A percentile compares a stretch with the other conserved stretches of the same genome.
Conservation (phyloP, 139 green algal species). For the Chlorella ohadii region DNA sequence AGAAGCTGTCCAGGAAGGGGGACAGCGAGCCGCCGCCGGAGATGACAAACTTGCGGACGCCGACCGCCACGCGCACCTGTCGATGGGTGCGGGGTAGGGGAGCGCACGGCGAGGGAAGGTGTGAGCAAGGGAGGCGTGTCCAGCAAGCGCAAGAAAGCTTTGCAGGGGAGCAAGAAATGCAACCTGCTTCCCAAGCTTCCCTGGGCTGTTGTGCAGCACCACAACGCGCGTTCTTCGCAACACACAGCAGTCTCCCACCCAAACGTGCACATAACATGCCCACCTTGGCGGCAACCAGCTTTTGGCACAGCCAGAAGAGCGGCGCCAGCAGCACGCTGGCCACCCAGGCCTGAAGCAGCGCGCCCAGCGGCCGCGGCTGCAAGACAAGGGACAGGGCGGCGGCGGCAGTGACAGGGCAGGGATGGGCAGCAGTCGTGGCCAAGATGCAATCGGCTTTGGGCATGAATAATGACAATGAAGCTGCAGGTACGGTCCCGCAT, state of each 20-base stretch:
- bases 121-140: no score
- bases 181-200: no score
- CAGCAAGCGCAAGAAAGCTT: no score
- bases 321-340: slow-evolving; percentile 68
- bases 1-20: slow-evolving; percentile 92
- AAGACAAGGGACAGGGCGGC: neutral
- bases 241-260: no score
- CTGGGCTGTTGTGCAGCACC: no score
- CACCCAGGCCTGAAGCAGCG: slow-evolving; percentile 61
- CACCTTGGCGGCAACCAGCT: slow-evolving; percentile 69
- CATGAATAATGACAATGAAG: no score
- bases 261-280: no score
- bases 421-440: neutral
- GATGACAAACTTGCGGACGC: slow-evolving; percentile 71
- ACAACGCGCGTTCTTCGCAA: no score
- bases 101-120: no score
- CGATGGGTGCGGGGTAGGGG: no score
- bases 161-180: no score
- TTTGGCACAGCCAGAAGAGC: slow-evolving; percentile 58
- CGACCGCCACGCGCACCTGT: slow-evolving; percentile 57
- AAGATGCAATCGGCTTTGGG: neutral
- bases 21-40: slow-evolving; percentile 88
- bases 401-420: neutral
- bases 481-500: no score
- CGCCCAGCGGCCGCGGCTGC: slow-evolving; percentile 21